Conservation (phyloP, 192 early-diverging fungal genomes). For the Umbelopsis isabellina region DNA sequence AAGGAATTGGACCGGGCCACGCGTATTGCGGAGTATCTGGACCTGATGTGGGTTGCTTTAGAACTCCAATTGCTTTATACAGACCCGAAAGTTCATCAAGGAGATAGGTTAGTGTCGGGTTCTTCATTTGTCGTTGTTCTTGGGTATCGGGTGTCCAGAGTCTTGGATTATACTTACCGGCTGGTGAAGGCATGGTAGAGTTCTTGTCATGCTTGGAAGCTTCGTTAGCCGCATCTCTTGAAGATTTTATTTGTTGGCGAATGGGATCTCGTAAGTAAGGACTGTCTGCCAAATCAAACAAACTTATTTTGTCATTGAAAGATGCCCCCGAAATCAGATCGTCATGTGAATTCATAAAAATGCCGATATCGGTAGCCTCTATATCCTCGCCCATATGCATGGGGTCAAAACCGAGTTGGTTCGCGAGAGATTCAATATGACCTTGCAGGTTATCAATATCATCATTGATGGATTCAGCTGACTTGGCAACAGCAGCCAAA, state of each 20-base stretch:
- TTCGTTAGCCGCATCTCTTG: neutral
- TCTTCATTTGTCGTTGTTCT: conserved; percentile 5
- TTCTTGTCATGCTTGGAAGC: neutral
- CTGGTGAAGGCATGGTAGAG: neutral
- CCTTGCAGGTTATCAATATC: conserved; percentile 31
- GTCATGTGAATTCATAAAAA: neutral
- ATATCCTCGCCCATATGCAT: conserved; percentile 23
- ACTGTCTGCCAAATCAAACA: neutral
- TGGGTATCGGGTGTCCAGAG: neutral
- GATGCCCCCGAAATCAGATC: neutral
- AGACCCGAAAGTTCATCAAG: conserved; percentile 19
- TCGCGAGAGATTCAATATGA: conserved; percentile 28
- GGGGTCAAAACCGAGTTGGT: conserved; percentile 29
- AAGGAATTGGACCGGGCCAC: neutral
- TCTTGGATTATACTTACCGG: conserved; percentile 16
- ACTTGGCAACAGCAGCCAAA: conserved; percentile 11
- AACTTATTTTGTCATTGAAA: neutral
- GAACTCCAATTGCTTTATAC: conserved; percentile 6
- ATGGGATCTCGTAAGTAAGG: neutral
- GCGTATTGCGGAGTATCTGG: neutral
- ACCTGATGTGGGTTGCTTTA: neutral
- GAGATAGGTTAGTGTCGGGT: neutral
- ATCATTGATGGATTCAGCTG: conserved; percentile 30
- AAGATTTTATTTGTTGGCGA: neutral
- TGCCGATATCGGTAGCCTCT: neutral